Conservation (phyloP, 305 asterid genomes). For the Andrographis paniculata region DNA sequence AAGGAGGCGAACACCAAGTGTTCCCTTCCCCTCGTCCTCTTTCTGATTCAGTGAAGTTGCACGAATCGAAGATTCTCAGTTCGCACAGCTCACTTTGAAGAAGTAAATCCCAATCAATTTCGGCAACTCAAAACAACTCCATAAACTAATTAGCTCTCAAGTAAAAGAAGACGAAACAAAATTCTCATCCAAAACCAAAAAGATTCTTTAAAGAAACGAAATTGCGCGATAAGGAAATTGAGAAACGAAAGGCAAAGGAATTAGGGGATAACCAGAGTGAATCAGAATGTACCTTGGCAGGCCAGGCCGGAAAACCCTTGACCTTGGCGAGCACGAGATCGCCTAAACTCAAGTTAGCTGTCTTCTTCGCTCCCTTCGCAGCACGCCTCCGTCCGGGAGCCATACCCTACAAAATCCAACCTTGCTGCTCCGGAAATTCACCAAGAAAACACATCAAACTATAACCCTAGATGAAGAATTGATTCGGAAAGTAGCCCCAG, state of each 20-base stretch:
- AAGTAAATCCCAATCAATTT: conserved; percentile 14
- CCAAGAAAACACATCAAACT: conserved; percentile 4
- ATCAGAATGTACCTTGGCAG: conserved; percentile 45
- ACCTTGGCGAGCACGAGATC: conserved; percentile 95
- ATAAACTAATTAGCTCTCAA: conserved; percentile 3
- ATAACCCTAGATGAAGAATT: background rate
- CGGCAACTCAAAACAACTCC: conserved; percentile 18
- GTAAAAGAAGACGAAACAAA: conserved; percentile 11
- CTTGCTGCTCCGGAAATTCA: conserved; percentile 14
- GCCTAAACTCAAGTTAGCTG: conserved; percentile 58
- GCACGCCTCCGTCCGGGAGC: conserved; percentile 84
- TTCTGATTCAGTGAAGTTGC: background rate
- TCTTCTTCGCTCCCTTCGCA: conserved; percentile 46
- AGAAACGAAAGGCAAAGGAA: background rate
- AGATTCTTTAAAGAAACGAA: background rate
- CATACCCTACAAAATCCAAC: conserved; percentile 37
- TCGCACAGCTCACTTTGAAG: conserved; percentile 1
- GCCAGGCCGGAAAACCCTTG: conserved; percentile 88
- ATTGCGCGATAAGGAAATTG: conserved; percentile 3
- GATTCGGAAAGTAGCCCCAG: background rate
- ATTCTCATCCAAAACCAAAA: background rate
- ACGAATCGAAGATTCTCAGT: background rate
- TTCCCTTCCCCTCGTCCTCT: background rate
- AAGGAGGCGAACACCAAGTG: too few species aligned
- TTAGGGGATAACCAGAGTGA: too few species aligned